A percentile compares a stretch with the other conserved stretches of the same genome.
Conservation (phyloP, 306 rosid species). For the Pyrus betulifolia region DNA sequence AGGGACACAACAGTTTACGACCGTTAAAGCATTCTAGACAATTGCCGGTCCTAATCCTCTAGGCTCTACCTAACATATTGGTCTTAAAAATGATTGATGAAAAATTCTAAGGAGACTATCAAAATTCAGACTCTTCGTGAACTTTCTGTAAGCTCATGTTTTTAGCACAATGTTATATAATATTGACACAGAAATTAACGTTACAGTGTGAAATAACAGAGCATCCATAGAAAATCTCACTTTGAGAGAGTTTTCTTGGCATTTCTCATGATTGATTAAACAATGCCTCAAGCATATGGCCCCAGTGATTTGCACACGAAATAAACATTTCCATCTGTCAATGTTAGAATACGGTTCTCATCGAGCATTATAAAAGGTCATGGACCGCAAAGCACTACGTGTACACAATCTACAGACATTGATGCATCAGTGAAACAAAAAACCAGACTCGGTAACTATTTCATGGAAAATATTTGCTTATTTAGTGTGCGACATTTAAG, state of each 20-base stretch:
- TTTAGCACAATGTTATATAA: too few relatives aligned
- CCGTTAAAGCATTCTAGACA: neutral
- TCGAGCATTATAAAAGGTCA: neutral
- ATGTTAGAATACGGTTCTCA: neutral
- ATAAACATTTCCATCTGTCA: neutral
- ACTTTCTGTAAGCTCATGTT: too few relatives aligned
- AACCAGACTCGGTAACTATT: neutral
- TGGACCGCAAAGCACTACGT: neutral
- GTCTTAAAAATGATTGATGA: neutral
- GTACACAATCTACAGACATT: neutral
- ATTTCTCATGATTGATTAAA: neutral
- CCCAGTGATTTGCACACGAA: neutral
- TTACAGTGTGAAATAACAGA: too few relatives aligned
- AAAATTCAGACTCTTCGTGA: too few relatives aligned
- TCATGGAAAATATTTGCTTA: neutral
- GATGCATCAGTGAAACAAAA: neutral
- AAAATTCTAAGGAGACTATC: too few relatives aligned
- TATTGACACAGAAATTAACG: too few relatives aligned
- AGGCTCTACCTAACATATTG: neutral
- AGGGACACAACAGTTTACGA: neutral
- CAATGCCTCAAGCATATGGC: neutral
- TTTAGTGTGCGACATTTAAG: neutral
- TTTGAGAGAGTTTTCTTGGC: too few relatives aligned
- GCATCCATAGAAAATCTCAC: too few relatives aligned
- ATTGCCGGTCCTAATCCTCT: neutral